Percentiles rank a stretch among this genome's conserved stretches.
Evolutionary conservation across 129 eudicot species (phyloP).

Genomic region (Centaurea solstitialis): DNA sequence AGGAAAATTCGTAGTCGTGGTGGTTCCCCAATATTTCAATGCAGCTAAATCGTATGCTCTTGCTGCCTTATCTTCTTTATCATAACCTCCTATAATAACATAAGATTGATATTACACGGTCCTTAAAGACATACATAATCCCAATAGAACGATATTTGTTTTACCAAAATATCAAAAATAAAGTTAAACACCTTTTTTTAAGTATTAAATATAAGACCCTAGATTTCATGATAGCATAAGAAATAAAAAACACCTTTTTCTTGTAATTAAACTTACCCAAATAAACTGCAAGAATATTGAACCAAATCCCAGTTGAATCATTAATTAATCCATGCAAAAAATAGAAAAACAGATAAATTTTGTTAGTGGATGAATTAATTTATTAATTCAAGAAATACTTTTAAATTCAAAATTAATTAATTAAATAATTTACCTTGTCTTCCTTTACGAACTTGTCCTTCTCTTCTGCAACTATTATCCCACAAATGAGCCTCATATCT

Average conservation of each 20-base stretch:
- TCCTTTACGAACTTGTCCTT: conserved; percentile 98
- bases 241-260: conserved; percentile 28
- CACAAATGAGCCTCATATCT: conserved; percentile 98
- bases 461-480: conserved; percentile 98
- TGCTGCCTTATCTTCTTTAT: conserved; percentile 95
- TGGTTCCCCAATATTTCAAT: conserved; percentile 85
- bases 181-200: neutral
- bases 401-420: neutral
- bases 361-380: conserved; percentile 20
- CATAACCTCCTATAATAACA: conserved; percentile 76
- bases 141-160: neutral
- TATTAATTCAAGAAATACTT: neutral
- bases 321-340: conserved; percentile 32
- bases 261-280: conserved; percentile 62
- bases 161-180: neutral
- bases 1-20: conserved; percentile 92
- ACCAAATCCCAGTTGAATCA: conserved; percentile 31
- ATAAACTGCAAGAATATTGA: conserved; percentile 72
- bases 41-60: conserved; percentile 97
- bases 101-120: neutral
- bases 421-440: conserved; percentile 64
- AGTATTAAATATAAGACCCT: conserved; percentile 7
- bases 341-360: conserved; percentile 5
- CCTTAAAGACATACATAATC: neutral
- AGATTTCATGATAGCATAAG: conserved; percentile 11